A percentile compares a stretch with the other conserved stretches of the same genome.
Evolutionary conservation across 2,329 filamentous ascomycete genomes (phyloP).

Genomic region (Fusarium pseudoanthophilum): DNA sequence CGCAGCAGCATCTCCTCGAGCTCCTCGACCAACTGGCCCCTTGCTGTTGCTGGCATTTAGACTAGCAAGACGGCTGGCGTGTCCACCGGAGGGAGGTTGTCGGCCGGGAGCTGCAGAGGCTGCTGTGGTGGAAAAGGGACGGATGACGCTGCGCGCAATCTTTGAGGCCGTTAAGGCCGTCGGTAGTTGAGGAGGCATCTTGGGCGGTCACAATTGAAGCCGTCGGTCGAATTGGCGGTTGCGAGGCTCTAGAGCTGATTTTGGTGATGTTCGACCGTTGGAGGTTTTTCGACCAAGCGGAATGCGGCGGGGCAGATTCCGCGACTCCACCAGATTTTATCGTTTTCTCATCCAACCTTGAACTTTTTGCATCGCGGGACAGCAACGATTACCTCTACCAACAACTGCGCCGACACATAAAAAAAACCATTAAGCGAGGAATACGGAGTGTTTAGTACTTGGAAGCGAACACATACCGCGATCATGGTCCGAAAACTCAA

Average conservation of each 20-base stretch:
- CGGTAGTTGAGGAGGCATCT: constrained; percentile 57
- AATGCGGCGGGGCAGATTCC: constrained; percentile 42
- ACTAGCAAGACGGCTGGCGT: constrained; percentile 38
- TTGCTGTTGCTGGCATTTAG: constrained; percentile 34
- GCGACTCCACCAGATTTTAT: constrained; percentile 44
- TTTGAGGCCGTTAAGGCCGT: constrained; percentile 36
- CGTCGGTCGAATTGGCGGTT: neutral
- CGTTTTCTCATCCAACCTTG: constrained; percentile 35
- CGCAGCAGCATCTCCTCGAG: constrained; percentile 44
- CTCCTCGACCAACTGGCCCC: neutral
- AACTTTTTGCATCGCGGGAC: constrained; percentile 9
- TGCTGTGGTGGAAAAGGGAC: constrained; percentile 48
- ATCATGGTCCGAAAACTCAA: constrained; percentile 96
- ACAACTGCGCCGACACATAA: neutral
- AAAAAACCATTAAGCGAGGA: neutral
- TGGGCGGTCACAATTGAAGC: constrained; percentile 32
- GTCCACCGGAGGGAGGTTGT: neutral
- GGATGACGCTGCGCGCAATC: constrained; percentile 27
- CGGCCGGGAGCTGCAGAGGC: constrained; percentile 40
- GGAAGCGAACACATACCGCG: constrained; percentile 12
- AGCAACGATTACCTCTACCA: neutral
- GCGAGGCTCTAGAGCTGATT: constrained; percentile 17
- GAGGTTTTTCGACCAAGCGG: constrained; percentile 44
- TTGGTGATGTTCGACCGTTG: constrained; percentile 32
- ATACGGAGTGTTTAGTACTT: neutral